phyloP scores from a whole-genome alignment of 208 protist genomes.

The Leishmania mexicana region DNA sequence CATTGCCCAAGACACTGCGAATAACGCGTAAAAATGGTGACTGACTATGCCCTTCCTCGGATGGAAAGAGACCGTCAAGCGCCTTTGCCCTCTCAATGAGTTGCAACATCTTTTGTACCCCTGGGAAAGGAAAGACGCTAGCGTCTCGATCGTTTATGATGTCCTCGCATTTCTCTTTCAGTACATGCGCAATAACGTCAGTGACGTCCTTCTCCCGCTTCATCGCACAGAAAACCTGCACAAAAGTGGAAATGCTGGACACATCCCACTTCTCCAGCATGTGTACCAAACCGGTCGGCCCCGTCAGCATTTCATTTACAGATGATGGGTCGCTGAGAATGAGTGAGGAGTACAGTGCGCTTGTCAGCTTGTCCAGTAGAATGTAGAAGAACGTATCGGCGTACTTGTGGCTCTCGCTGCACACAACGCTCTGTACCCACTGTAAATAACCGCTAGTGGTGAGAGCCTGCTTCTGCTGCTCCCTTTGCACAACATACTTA shows the following conservation, averaged over 20 bases:
- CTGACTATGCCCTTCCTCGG: slow-evolving; percentile 15
- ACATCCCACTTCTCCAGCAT: slow-evolving; percentile 28
- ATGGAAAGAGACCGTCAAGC: slow-evolving; percentile 20
- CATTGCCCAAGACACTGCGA: slow-evolving; percentile 40
- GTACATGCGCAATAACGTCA: slow-evolving; percentile 18
- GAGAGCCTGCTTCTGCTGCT: slow-evolving; percentile 13
- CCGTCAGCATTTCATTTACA: slow-evolving; percentile 23
- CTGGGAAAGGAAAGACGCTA: slow-evolving; percentile 16
- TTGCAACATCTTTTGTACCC: slow-evolving; percentile 28
- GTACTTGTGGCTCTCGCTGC: slow-evolving; percentile 19
- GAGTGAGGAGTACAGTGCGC: slow-evolving; percentile 27
- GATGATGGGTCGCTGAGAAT: slow-evolving; percentile 19
- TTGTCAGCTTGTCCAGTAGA: slow-evolving; percentile 28
- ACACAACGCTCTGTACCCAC: slow-evolving; percentile 28
- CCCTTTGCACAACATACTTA: slow-evolving; percentile 18
- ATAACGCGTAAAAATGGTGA: slow-evolving; percentile 33
- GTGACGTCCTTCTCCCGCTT: slow-evolving; percentile 30
- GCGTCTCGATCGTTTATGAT: slow-evolving; percentile 13
- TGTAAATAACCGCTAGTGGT: slow-evolving; percentile 24
- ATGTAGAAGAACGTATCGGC: slow-evolving; percentile 30
- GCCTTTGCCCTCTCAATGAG: slow-evolving; percentile 27
- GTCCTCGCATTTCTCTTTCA: slow-evolving; percentile 21
- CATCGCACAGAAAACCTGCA: slow-evolving; percentile 27
- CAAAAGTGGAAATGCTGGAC: slow-evolving; percentile 18
- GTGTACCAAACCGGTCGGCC: slow-evolving; percentile 20